Base-by-base conservation (phyloP, 1,139 yeast species). In the Yamadazyma triangularis region DNA sequence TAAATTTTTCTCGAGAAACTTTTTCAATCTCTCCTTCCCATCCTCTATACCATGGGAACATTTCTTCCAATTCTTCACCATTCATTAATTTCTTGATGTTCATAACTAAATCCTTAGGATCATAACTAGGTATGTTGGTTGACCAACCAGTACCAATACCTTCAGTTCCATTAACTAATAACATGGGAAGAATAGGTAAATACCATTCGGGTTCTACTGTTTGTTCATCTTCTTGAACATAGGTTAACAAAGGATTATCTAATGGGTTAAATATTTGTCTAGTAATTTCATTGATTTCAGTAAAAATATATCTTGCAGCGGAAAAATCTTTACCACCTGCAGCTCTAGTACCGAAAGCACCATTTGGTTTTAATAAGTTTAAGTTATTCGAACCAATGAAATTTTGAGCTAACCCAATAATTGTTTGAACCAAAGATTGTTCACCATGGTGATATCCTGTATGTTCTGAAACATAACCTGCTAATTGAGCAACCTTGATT, bases 111-210 rank as follows among this genome's bases (percentile, higher is more conserved):
- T 91, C 98, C 15, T 57, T 51, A 0, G 99, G 99, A 52, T 91
- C 88, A 58, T 75, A 91, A 26, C 85, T 78, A 2, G 98, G 99
- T 41, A 93, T 83, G 40, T 77, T 79, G 1, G 98, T 88, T 39
- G 96, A 86, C 97, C 98, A 93, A 46, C 98, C 99, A 30, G 98
- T 89, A 44, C 99, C 99, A 56, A 93, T 93, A 62, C 99, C 99
- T 60, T 93, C 98, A 8, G 93, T 73, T 35, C 99, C 99, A 53
- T 93, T 93, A 6, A 93, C 95, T 39, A 93, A 68, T 20, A 91
- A 55, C 88, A 88, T 86, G 4, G 99, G 99, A 30, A 93, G 49
- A 15, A 93, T 79, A 1, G 99, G 99, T 23, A 86, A 66, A 54
- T 88, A 93, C 91, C 95, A 87, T 50, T 86, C 89, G 0, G 99